Evolutionary conservation across 371 early-diverging fungal species (phyloP).

Genomic region (Mucor irregularis): DNA sequence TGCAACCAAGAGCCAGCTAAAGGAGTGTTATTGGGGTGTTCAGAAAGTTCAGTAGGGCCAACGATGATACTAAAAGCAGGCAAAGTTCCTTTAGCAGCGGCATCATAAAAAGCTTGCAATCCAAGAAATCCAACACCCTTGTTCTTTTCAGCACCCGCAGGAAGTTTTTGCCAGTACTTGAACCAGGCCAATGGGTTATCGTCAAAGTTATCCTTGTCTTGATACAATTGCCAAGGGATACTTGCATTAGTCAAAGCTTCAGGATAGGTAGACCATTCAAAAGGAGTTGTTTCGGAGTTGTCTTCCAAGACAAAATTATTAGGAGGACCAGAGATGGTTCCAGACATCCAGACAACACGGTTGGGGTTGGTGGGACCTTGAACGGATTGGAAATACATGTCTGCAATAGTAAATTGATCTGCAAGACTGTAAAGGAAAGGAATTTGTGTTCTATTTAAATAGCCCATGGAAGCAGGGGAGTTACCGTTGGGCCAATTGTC

Average conservation of each 20-base stretch:
- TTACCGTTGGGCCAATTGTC: constrained; percentile 33
- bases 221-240: constrained; percentile 32
- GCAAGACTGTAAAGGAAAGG: constrained; percentile 30
- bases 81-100: constrained; percentile 26
- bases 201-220: constrained; percentile 25
- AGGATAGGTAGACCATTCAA: constrained; percentile 29
- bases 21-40: constrained; percentile 30
- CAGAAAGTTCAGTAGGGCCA: constrained; percentile 16
- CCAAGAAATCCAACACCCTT: constrained; percentile 32
- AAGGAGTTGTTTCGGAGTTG: constrained; percentile 17
- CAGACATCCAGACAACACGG: constrained; percentile 33
- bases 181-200: constrained; percentile 32
- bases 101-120: constrained; percentile 27
- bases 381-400: constrained; percentile 33
- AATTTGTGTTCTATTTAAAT: constrained; percentile 23
- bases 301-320: constrained; percentile 23
- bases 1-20: constrained; percentile 33
- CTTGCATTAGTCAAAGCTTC: constrained; percentile 23
- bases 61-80: constrained; percentile 25
- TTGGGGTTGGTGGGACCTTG: constrained; percentile 29
- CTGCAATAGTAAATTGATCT: constrained; percentile 30
- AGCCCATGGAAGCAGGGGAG: constrained; percentile 27
- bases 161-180: constrained; percentile 23
- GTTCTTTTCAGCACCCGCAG: constrained; percentile 24
- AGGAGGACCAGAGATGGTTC: constrained; percentile 21